Evolutionary conservation across 306 rosid genomes (phyloP), one percentile per base, ranked within the genome.

Genomic region (Cucurbita argyrosperma): DNA sequence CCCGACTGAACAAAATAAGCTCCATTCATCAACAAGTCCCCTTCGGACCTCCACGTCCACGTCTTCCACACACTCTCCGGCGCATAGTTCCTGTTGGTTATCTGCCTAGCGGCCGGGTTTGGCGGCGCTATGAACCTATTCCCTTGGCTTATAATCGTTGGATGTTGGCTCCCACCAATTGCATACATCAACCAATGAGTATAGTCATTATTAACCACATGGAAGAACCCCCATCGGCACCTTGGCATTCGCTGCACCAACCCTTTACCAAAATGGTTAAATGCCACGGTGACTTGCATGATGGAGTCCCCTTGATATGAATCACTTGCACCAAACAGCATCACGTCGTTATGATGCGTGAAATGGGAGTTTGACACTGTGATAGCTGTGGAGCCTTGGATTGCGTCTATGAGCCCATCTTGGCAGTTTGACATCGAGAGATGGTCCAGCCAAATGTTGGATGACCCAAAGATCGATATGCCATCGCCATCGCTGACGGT

Each of bases 171-270:
- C 4, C 97, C 97, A 11, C 97, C 96, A 16, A 92, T 88, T 76
- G 97, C 97, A 23, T 92, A 92, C 95, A 87, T 92, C 2, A 59
- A 63, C 97, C 97, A 92, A 19, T 92, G 94, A 5, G 95, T 88
- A 79, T 92, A 92, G 71, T 90, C 92, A 9, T 92, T 92, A 83
- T 92, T 92, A 1, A 92, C 81, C 3, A 90, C 92, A 49, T 90
- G 96, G 77, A 87, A 63, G 77, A 88, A 90, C 2, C 96, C 92
- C 77, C 64, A 82, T 77, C 97, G 77, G 71, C 88, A 84, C 21
- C 91, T 74, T 0, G 96, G 96, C 91, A 87, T 87, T 58, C 96
- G 87, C 77, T 89, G 96, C 30, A 89, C 83, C 74, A 87, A 54
- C 5, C 96, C 96, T 23, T 80, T 81, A 0, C 96, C 96, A 3